These are phyloP conservation scores for Coniochaeta sp. DNA, from an alignment of 2,329 filamentous ascomycete species.

Conservation along the genomic window DNA sequence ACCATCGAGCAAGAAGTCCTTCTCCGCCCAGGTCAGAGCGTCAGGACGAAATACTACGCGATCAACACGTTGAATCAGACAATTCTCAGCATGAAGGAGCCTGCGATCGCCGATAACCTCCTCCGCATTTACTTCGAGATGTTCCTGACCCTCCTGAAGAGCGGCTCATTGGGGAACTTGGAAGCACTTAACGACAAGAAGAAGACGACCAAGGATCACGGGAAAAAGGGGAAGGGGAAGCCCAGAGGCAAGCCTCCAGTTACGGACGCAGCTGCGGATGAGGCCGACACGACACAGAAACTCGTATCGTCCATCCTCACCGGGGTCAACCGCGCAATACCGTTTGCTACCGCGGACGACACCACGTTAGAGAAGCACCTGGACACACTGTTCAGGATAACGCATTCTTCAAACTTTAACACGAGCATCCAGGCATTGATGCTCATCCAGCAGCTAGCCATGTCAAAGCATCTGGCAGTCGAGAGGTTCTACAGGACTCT, in stretches of 20 bases:
- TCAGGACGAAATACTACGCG: slow-evolving; percentile 89
- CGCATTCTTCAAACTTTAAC: slow-evolving; percentile 98
- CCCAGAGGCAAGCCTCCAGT: slow-evolving; percentile 16
- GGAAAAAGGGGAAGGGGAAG: slow-evolving; percentile 13
- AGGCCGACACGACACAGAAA: slow-evolving; percentile 77
- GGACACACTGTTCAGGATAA: slow-evolving; percentile 90
- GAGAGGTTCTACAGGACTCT: slow-evolving; percentile 93
- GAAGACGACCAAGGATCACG: slow-evolving; percentile 4
- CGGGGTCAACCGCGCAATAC: slow-evolving; percentile 91
- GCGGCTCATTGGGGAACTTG: slow-evolving; percentile 31
- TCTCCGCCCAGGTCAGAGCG: slow-evolving; percentile 78
- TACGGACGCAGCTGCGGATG: slow-evolving; percentile 29
- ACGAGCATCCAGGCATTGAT: slow-evolving; percentile 94
- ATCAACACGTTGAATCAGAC: slow-evolving; percentile 97
- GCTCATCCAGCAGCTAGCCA: slow-evolving; percentile 86
- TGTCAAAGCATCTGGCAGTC: slow-evolving; percentile 69
- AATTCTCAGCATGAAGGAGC: slow-evolving; percentile 78
- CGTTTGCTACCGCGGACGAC: slow-evolving; percentile 78
- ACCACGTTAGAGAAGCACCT: slow-evolving; percentile 79
- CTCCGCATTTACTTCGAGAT: slow-evolving; percentile 88
- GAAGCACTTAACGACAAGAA: slow-evolving; percentile 28
- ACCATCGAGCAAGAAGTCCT: slow-evolving; percentile 83
- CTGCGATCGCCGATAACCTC: slow-evolving; percentile 70
- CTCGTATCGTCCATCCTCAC: slow-evolving; percentile 85
- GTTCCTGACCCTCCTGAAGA: slow-evolving; percentile 77